Conservation (phyloP, 2,329 filamentous ascomycete species). For the Colletotrichum salicis region DNA sequence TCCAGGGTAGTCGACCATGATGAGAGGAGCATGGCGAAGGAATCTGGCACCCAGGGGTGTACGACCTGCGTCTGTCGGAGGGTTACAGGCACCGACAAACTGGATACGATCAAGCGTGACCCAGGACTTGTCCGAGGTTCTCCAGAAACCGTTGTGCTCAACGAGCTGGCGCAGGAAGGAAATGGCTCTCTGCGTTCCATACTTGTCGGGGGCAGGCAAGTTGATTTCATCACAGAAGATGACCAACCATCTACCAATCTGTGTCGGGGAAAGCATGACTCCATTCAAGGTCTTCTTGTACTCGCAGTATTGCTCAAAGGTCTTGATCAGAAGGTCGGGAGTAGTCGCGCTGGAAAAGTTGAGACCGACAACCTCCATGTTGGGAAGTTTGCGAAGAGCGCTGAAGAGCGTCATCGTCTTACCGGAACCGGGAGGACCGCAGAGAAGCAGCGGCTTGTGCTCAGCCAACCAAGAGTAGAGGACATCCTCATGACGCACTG, state of each 20-base stretch:
- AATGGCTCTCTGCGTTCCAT: constrained; percentile 96
- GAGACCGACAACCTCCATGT: constrained; percentile 98
- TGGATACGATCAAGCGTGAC: constrained; percentile 97
- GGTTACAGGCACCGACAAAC: constrained; percentile 98
- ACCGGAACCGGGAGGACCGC: constrained; percentile 96
- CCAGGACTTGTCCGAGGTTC: constrained; percentile 97
- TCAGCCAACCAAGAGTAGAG: constrained; percentile 99
- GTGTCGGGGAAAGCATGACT: constrained; percentile 92
- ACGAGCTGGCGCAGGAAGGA: constrained; percentile 97
- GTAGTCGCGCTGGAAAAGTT: constrained; percentile 99
- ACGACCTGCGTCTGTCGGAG: constrained; percentile 95
- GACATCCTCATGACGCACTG: constrained; percentile 97
- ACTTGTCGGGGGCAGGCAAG: constrained; percentile 95
- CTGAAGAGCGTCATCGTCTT: constrained; percentile 99
- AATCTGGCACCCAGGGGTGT: constrained; percentile 94
- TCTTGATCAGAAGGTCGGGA: constrained; percentile 97
- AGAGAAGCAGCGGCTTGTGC: constrained; percentile 95
- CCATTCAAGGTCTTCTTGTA: constrained; percentile 99
- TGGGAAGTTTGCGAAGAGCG: constrained; percentile 93
- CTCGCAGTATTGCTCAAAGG: constrained; percentile 99
- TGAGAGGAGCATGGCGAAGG: constrained; percentile 94
- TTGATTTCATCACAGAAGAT: constrained; percentile 99
- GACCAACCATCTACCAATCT: constrained; percentile 97
- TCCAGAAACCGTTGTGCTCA: constrained; percentile 99
- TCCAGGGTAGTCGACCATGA: constrained; percentile 99